Conservation (phyloP, 805 yeast species). For the Ogataea nonfermentans region DNA sequence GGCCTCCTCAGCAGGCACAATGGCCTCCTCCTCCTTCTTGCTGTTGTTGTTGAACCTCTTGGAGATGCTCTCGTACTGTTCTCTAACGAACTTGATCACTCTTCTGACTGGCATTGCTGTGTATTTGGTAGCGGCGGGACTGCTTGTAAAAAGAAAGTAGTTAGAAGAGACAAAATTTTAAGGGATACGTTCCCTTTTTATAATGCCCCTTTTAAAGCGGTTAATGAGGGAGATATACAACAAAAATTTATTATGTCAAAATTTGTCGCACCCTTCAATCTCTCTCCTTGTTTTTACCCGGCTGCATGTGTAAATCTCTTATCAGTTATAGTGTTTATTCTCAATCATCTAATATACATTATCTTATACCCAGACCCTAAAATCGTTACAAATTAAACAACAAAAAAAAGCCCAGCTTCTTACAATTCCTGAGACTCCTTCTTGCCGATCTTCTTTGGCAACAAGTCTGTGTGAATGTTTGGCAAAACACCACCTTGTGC, state of each 20-base stretch:
- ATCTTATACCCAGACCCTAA: constrained; percentile 17
- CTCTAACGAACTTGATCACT: constrained; percentile 32
- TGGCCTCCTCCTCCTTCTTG: constrained; percentile 16
- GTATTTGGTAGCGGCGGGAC: constrained; percentile 12
- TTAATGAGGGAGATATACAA: constrained; percentile 18
- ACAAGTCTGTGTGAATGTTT: constrained; percentile 90
- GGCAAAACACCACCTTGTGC: constrained; percentile 99
- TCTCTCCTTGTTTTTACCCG: constrained; percentile 6
- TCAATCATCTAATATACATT: constrained; percentile 27
- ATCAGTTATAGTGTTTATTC: neutral
- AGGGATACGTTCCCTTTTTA: constrained; percentile 11
- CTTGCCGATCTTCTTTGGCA: constrained; percentile 59
- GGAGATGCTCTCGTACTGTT: constrained; percentile 31
- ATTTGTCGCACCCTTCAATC: constrained; percentile 14
- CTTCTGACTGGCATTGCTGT: constrained; percentile 36
- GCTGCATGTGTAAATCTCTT: constrained; percentile 4
- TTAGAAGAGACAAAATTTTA: constrained; percentile 7
- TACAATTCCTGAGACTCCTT: constrained; percentile 60
- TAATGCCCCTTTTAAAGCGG: constrained; percentile 13
- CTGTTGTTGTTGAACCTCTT: constrained; percentile 28
- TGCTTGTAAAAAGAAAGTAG: constrained; percentile 11
- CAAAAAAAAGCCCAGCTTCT: constrained; percentile 20
- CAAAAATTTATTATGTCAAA: constrained; percentile 13
- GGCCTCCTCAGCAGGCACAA: constrained; percentile 16
- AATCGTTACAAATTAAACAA: constrained; percentile 17